A percentile compares a stretch with the other conserved stretches of the same genome.
Conservation (phyloP, 371 early-diverging fungal species). For the Lichtheimia ramosa region DNA sequence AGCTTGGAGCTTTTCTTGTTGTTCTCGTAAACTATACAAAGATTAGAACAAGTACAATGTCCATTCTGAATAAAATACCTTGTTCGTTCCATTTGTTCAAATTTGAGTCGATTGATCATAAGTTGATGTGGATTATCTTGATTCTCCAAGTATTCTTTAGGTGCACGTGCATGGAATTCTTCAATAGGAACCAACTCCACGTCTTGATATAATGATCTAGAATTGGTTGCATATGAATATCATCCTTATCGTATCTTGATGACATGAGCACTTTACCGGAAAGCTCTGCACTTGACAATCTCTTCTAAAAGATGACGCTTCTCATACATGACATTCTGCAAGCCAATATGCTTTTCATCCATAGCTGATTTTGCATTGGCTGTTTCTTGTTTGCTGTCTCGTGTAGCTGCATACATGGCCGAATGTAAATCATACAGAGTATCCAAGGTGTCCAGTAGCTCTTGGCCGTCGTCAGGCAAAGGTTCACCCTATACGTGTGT, state of each 20-base stretch:
- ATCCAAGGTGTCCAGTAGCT: constrained; percentile 15
- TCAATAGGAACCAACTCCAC: constrained; percentile 44
- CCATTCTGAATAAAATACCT: constrained; percentile 19
- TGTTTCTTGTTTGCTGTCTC: constrained; percentile 41
- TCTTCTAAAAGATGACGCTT: constrained; percentile 48
- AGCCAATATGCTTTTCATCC: constrained; percentile 38
- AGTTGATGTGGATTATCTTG: constrained; percentile 36
- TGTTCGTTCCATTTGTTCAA: constrained; percentile 38
- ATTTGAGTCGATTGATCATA: constrained; percentile 48
- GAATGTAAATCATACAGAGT: constrained; percentile 33
- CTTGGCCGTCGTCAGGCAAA: constrained; percentile 12
- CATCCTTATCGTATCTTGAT: background rate
- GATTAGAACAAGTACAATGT: background rate
- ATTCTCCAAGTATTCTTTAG: constrained; percentile 26
- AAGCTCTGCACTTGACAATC: constrained; percentile 42
- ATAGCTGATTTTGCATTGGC: constrained; percentile 39
- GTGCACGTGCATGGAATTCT: constrained; percentile 35
- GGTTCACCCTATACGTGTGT: constrained; percentile 10
- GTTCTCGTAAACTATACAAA: constrained; percentile 34
- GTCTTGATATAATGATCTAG: constrained; percentile 51
- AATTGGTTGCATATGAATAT: background rate
- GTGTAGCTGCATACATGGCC: constrained; percentile 16
- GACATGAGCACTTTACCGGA: constrained; percentile 23
- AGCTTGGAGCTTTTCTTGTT: constrained; percentile 34
- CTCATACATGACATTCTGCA: constrained; percentile 52